These are phyloP conservation scores for Rhizopogon parksii DNA, from an alignment of 1,284 basidiomycete genomes.

Conservation along the genomic window DNA sequence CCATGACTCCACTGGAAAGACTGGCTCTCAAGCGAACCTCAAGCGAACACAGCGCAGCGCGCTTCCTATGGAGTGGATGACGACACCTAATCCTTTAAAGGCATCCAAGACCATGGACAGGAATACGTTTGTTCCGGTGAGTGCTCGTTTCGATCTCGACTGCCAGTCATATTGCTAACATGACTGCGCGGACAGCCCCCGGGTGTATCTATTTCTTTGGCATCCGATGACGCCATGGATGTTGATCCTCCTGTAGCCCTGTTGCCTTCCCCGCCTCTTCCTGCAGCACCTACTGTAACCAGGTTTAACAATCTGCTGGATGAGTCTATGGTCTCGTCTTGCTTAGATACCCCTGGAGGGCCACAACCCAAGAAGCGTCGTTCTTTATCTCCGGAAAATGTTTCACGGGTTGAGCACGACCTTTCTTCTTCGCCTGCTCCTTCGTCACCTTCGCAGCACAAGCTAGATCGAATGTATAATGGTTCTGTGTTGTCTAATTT, in stretches of 20 bases:
- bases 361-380: constrained; percentile 58
- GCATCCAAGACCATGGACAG: constrained; percentile 20
- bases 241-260: constrained; percentile 43
- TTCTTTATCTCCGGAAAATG: constrained; percentile 57
- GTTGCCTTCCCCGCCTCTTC: constrained; percentile 37
- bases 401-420: constrained; percentile 32
- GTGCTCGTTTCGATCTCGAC: constrained; percentile 15
- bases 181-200: constrained; percentile 26
- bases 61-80: constrained; percentile 59
- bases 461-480: constrained; percentile 53
- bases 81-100: constrained; percentile 17
- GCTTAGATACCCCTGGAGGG: constrained; percentile 33
- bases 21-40: constrained; percentile 34
- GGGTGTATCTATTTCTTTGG: constrained; percentile 33
- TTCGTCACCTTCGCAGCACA: constrained; percentile 60
- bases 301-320: constrained; percentile 58
- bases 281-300: constrained; percentile 46
- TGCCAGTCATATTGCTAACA: neutral
- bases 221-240: constrained; percentile 66
- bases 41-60: constrained; percentile 55
- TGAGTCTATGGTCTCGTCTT: constrained; percentile 45
- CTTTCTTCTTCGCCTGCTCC: constrained; percentile 52
- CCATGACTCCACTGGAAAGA: constrained; percentile 26
- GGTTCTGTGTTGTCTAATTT: constrained; percentile 37
- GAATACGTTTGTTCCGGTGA: constrained; percentile 27